Evolutionary conservation across 73 alveolate genomes (phyloP).

Genomic region (Paramecium sonneborni): DNA sequence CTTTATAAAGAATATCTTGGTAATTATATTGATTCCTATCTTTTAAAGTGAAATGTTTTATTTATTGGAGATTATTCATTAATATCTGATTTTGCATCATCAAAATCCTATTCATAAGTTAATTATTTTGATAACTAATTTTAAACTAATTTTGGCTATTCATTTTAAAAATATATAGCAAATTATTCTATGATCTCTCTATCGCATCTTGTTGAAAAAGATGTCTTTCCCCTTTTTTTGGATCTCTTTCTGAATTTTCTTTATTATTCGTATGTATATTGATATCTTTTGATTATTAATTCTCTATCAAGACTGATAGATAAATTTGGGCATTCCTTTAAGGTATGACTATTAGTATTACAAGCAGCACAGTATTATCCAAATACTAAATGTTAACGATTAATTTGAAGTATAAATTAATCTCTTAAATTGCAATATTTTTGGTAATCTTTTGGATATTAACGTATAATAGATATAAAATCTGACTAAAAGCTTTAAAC

Average conservation of each 20-base stretch:
- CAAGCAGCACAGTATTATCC: conserved; percentile 37
- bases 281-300: conserved; percentile 28
- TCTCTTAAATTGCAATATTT: conserved; percentile 3
- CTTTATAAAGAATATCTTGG: conserved; percentile 1
- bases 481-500: neutral
- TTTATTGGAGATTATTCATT: neutral
- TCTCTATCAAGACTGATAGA: neutral
- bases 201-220: neutral
- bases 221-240: neutral
- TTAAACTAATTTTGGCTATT: neutral
- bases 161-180: conserved; percentile 9
- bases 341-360: neutral
- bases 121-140: neutral
- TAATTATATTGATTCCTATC: neutral
- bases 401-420: neutral
- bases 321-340: neutral
- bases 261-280: neutral
- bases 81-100: neutral
- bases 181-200: conserved; percentile 5
- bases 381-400: neutral
- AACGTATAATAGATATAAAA: neutral
- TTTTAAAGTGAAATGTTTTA: neutral
- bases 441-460: conserved; percentile 37
- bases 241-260: neutral
- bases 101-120: neutral